These are phyloP conservation scores for Yamadazyma atmosphaerica DNA, from an alignment of 1,139 yeast genomes.

Conservation along the genomic window DNA sequence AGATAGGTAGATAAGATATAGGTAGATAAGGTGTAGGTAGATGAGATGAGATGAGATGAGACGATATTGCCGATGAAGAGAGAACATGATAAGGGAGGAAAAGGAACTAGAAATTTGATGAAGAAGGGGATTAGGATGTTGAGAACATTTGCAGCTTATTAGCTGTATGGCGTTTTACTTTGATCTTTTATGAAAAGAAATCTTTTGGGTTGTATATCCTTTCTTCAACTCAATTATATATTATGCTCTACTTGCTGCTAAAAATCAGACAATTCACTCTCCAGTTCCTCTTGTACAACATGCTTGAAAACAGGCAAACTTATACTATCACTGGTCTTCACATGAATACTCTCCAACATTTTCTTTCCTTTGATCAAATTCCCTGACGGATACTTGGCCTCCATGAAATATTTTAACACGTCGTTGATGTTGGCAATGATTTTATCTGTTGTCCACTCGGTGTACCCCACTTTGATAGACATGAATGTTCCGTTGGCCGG, in stretches of 20 bases:
- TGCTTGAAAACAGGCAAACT: conserved; percentile 47
- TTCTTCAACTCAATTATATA: too few relatives aligned
- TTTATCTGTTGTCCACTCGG: conserved; percentile 43
- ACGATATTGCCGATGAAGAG: too few relatives aligned
- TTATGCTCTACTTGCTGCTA: too few relatives aligned
- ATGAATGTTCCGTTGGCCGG: conserved; percentile 56
- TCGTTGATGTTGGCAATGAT: conserved; percentile 56
- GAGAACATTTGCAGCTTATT: too few relatives aligned
- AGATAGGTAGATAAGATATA: neutral
- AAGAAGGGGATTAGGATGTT: too few relatives aligned
- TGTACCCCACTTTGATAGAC: conserved; percentile 53
- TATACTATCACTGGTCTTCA: conserved; percentile 64
- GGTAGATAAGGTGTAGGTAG: neutral
- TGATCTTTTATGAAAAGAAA: too few relatives aligned
- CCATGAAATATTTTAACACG: conserved; percentile 51
- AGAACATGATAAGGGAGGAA: too few relatives aligned
- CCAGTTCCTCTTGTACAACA: conserved; percentile 1
- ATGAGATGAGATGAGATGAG: too few relatives aligned
- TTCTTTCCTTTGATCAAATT: conserved; percentile 48
- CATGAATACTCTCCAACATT: conserved; percentile 50
- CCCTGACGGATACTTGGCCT: conserved; percentile 55
- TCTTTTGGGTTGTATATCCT: too few relatives aligned
- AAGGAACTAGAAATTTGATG: too few relatives aligned
- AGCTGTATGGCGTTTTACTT: too few relatives aligned
- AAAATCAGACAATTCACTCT: conserved; percentile 7